Percentiles rank a stretch among this genome's conserved stretches.
Evolutionary conservation across 2,329 filamentous ascomycete species (phyloP).

Genomic region (Fusarium sp.): DNA sequence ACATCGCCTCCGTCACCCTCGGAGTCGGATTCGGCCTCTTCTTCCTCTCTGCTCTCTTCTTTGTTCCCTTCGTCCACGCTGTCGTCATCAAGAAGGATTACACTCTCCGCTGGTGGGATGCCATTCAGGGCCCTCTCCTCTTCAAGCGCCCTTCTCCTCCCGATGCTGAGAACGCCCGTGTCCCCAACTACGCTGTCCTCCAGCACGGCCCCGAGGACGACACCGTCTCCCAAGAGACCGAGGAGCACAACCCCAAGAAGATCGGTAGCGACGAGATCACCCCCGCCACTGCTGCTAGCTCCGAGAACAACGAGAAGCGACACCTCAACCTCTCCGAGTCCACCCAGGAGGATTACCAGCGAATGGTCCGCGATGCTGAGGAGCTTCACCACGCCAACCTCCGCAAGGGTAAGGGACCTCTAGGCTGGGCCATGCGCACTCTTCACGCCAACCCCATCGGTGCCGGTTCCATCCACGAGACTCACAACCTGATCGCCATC

Average conservation of each 20-base stretch:
- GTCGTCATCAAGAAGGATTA: conserved; percentile 77
- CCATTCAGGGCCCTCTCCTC: conserved; percentile 73
- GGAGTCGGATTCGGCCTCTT: conserved; percentile 72
- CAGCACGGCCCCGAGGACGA: conserved; percentile 71
- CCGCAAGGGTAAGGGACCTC: conserved; percentile 70
- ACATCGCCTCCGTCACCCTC: conserved; percentile 74
- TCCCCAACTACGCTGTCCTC: conserved; percentile 83
- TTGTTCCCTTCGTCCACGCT: conserved; percentile 77
- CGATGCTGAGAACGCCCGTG: conserved; percentile 66
- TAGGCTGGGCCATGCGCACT: conserved; percentile 87
- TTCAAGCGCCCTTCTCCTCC: conserved; percentile 69
- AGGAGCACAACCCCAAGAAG: conserved; percentile 39
- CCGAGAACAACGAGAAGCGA: conserved; percentile 58
- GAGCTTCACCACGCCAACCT: conserved; percentile 73
- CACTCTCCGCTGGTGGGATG: conserved; percentile 72
- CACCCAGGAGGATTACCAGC: conserved; percentile 70
- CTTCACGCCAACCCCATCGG: conserved; percentile 81
- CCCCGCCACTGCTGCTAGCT: conserved; percentile 41
- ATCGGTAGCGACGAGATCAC: conserved; percentile 52
- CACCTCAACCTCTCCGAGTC: conserved; percentile 53
- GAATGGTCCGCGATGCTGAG: conserved; percentile 69
- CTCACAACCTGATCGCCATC: conserved; percentile 74
- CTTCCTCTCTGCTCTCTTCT: conserved; percentile 74
- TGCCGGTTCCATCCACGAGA: conserved; percentile 79
- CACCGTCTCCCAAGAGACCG: conserved; percentile 41